Evolutionary conservation across 1,284 basidiomycete species (phyloP), one percentile per base, ranked within the genome.

Genomic region (Erythrobasidium hasegawianum): DNA sequence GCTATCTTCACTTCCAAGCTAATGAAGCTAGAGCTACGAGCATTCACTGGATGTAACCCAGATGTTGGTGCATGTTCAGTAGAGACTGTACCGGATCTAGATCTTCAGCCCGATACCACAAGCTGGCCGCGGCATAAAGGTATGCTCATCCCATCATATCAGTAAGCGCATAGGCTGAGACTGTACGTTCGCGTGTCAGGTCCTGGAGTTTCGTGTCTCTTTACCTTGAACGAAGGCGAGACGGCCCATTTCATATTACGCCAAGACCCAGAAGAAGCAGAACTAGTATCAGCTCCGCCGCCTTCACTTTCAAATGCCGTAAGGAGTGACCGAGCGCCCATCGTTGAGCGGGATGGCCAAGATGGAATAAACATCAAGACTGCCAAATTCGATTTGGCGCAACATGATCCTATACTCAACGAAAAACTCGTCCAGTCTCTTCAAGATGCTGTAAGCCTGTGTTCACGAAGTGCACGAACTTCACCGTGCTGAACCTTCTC

Each of bases 181-280:
- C 40, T 41, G 40, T 11, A 41, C n/a, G n/a, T 41, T n/a, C 10
- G 40, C 40, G 40, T 59, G 38, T 11, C 26, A 38, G 59, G 68
- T 13, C 47, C 64, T 10, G 68, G 68, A n/a, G 39, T 67, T 33
- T 47, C 54, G 14, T 43, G 81, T 9, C 78, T 83, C 26, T 77
- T 94, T 59, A 78, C 80, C 16, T 81, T 96, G 16, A 76, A 78
- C 26, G 92, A 95, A 76, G 91, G 92, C 0, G 90, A 96, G 77
- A 82, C 82, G 11, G 85, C 95, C 22, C 89, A 88, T 8, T 95
- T 95, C 73, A 81, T 95, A 14, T 77, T 95, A 71, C 81, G 91
- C 53, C 85, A 80, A 72, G 62, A 65, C 33, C 82, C 13, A n/a
- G 43, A 60, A 26, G 58, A 54, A 2, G 20, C 39, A 3, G 61